phyloP scores from a whole-genome alignment of 495 filamentous ascomycete genomes.

The Sporormia fimetaria region DNA sequence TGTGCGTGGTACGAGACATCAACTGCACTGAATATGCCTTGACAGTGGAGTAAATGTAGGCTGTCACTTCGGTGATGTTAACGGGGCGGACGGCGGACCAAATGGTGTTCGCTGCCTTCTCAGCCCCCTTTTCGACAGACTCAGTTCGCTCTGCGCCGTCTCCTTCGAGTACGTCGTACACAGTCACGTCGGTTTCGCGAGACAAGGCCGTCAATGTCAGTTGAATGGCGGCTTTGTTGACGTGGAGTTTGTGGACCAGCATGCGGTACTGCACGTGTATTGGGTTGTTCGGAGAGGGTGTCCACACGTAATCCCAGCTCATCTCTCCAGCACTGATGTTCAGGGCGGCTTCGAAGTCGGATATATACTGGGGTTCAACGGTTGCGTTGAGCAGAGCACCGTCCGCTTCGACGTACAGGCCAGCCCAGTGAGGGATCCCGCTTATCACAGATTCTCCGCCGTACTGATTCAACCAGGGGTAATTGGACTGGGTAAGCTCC shows the following conservation, averaged over 20 bases:
- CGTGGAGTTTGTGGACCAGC: constrained; percentile 49
- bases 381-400: constrained; percentile 47
- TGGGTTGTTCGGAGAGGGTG: constrained; percentile 37
- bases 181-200: constrained; percentile 36
- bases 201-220: constrained; percentile 44
- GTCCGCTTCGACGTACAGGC: constrained; percentile 49
- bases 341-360: constrained; percentile 49
- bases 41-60: constrained; percentile 46
- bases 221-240: constrained; percentile 53
- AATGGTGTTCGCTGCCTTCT: constrained; percentile 39
- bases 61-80: constrained; percentile 46
- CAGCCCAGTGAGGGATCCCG: constrained; percentile 61
- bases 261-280: constrained; percentile 49
- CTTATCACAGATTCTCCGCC: constrained; percentile 63
- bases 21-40: constrained; percentile 33
- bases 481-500: constrained; percentile 54
- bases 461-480: constrained; percentile 58
- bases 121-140: constrained; percentile 41
- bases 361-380: constrained; percentile 48
- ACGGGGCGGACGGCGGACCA: constrained; percentile 47
- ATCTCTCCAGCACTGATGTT: constrained; percentile 52
- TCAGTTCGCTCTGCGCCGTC: constrained; percentile 47
- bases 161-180: constrained; percentile 51
- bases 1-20: constrained; percentile 38
- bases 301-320: constrained; percentile 58